phyloP scores from a whole-genome alignment of 2,329 filamentous ascomycete species.

The Curvularia verruculosa region DNA sequence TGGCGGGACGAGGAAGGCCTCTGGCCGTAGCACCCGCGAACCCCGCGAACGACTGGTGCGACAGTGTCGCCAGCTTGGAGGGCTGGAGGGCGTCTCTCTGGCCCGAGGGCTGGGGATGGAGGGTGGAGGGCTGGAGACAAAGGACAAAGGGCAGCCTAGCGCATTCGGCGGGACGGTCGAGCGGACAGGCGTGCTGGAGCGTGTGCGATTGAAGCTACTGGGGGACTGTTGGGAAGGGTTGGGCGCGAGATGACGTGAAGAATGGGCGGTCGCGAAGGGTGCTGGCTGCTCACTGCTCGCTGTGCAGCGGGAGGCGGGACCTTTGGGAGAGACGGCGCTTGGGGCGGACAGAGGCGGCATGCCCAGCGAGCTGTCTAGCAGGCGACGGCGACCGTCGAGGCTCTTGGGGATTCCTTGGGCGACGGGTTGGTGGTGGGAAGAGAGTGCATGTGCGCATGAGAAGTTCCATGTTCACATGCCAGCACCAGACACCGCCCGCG shows the following conservation, averaged over 20 bases:
- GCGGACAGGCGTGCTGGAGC: background rate
- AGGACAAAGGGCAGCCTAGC: background rate
- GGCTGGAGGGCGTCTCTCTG: background rate
- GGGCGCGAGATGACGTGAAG: slow-evolving; percentile 22
- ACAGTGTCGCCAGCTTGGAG: slow-evolving; percentile 35
- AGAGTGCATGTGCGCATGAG: slow-evolving; percentile 4
- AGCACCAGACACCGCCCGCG: slow-evolving; percentile 1
- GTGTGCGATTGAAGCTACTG: slow-evolving; percentile 14
- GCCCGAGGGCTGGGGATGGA: background rate
- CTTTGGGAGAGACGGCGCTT: slow-evolving; percentile 12
- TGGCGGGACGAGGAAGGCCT: slow-evolving; percentile 34
- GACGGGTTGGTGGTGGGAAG: background rate
- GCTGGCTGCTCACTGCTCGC: slow-evolving; percentile 2
- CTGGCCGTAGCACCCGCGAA: slow-evolving; percentile 34
- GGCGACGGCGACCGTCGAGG: slow-evolving; percentile 9
- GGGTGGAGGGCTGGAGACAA: background rate
- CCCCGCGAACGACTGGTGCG: slow-evolving; percentile 29
- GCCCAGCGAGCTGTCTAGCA: slow-evolving; percentile 8
- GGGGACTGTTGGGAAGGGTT: slow-evolving; percentile 19
- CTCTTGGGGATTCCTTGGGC: background rate
- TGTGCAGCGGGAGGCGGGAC: slow-evolving; percentile 4
- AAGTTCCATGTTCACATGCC: slow-evolving; percentile 13
- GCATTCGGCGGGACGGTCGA: background rate
- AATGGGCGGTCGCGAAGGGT: slow-evolving; percentile 8
- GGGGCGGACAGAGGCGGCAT: slow-evolving; percentile 20